Percentiles rank a stretch among this genome's conserved stretches.
These are phyloP conservation scores for Penicillium expansum DNA, from an alignment of 2,329 filamentous ascomycete genomes.

Conservation along the genomic window DNA sequence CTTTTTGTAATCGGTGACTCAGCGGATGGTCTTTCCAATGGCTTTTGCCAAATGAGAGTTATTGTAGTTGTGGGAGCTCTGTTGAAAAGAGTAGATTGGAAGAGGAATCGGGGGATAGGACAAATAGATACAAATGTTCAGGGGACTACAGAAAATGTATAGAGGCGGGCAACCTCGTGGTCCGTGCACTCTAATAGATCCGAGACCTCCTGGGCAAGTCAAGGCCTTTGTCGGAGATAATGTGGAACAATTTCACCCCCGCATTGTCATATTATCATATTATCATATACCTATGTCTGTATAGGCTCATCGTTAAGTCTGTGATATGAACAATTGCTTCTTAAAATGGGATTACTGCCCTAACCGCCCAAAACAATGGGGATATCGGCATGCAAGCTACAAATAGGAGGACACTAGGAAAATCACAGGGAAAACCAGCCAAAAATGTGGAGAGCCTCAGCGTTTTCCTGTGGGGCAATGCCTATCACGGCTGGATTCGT, in stretches of 20 bases:
- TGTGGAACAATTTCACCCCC: too few relatives aligned
- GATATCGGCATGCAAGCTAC: not conserved
- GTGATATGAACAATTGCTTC: too few relatives aligned
- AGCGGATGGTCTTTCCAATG: not conserved
- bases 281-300: too few relatives aligned
- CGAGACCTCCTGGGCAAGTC: not conserved
- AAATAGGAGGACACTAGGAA: not conserved
- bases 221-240: too few relatives aligned
- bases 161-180: not conserved
- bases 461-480: constrained; percentile 12
- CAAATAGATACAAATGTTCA: not conserved
- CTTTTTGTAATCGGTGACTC: constrained; percentile 24
- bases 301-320: too few relatives aligned
- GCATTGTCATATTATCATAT: too few relatives aligned
- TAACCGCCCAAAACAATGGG: not conserved
- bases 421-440: constrained; percentile 6
- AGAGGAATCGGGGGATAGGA: not conserved
- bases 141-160: not conserved
- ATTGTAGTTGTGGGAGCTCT: too few relatives aligned
- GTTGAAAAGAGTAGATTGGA: not conserved
- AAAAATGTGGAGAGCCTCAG: constrained; percentile 19
- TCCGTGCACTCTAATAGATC: not conserved
- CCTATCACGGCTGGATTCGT: not conserved
- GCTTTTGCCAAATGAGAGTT: not conserved
- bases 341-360: too few relatives aligned